These are phyloP conservation scores for Buxus sempervirens DNA, from an alignment of 164 flowering plant species.

Conservation along the genomic window DNA sequence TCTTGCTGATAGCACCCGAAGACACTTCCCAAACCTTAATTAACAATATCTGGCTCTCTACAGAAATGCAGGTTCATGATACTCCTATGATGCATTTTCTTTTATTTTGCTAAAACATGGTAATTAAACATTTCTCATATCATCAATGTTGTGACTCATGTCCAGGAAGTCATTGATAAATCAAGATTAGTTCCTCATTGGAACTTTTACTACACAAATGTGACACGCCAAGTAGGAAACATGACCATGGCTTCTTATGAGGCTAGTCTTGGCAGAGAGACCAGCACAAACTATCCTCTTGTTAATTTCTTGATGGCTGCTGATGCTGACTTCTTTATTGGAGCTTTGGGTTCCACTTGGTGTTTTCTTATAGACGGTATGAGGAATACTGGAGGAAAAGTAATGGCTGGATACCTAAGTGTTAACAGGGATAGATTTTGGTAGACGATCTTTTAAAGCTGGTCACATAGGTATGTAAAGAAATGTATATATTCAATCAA, in stretches of 20 bases:
- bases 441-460: slow-evolving; percentile 25
- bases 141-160: background rate
- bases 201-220: slow-evolving; percentile 81
- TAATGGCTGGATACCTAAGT: slow-evolving; percentile 74
- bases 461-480: background rate
- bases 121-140: background rate
- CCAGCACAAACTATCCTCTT: slow-evolving; percentile 72
- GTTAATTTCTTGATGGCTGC: slow-evolving; percentile 76
- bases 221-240: slow-evolving; percentile 81
- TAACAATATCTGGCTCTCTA: slow-evolving; percentile 80
- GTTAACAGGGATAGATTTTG: slow-evolving; percentile 80
- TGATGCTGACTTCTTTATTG: slow-evolving; percentile 74
- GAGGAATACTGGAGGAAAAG: slow-evolving; percentile 89
- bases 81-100: background rate
- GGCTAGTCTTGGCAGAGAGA: slow-evolving; percentile 81
- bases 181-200: slow-evolving; percentile 51
- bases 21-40: slow-evolving; percentile 72
- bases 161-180: slow-evolving; percentile 78
- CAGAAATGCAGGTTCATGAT: slow-evolving; percentile 87
- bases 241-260: slow-evolving; percentile 81
- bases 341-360: slow-evolving; percentile 98
- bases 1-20: slow-evolving; percentile 64
- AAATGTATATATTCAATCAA: background rate
- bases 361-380: slow-evolving; percentile 92
- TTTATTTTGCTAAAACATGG: no score